Conservation (phyloP, 1,284 basidiomycete species). For the Cryptococcus hybrid region DNA sequence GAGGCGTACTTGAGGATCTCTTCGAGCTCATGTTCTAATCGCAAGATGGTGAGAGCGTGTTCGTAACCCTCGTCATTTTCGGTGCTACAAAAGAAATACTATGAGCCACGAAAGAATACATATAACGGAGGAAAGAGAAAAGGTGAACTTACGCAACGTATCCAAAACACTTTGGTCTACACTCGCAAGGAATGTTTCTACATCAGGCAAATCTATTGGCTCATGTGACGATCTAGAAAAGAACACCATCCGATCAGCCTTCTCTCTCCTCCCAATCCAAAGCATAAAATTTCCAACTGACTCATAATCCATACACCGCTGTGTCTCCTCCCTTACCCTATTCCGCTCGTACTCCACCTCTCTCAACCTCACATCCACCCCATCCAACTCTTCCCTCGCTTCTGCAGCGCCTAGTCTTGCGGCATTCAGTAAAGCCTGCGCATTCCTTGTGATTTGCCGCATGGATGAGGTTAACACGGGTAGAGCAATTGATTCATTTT, state of each 20-base stretch:
- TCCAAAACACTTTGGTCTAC: conserved; percentile 16
- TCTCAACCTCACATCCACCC: conserved; percentile 31
- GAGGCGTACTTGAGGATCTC: conserved; percentile 29
- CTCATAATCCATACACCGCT: conserved; percentile 38
- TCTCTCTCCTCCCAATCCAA: background rate
- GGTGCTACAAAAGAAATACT: conserved; percentile 13
- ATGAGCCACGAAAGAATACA: background rate
- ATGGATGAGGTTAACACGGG: conserved; percentile 27
- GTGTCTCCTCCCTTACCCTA: conserved; percentile 39
- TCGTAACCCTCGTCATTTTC: conserved; percentile 23
- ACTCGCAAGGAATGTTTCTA: conserved; percentile 18
- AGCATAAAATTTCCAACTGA: conserved; percentile 15
- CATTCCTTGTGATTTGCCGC: conserved; percentile 27
- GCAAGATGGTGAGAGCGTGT: conserved; percentile 30
- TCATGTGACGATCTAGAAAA: conserved; percentile 30
- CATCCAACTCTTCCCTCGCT: conserved; percentile 31
- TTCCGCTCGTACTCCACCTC: conserved; percentile 42
- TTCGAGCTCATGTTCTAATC: conserved; percentile 38
- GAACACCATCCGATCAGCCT: background rate
- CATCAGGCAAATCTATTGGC: conserved; percentile 25
- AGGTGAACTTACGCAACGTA: conserved; percentile 28
- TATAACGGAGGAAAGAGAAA: background rate
- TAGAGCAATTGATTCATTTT: conserved; percentile 8
- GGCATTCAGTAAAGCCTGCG: conserved; percentile 36
- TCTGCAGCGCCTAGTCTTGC: conserved; percentile 26